Percentiles rank a stretch among this genome's conserved stretches.
Evolutionary conservation across 2,329 filamentous ascomycete genomes (phyloP).

Genomic region (Fusarium foetens): DNA sequence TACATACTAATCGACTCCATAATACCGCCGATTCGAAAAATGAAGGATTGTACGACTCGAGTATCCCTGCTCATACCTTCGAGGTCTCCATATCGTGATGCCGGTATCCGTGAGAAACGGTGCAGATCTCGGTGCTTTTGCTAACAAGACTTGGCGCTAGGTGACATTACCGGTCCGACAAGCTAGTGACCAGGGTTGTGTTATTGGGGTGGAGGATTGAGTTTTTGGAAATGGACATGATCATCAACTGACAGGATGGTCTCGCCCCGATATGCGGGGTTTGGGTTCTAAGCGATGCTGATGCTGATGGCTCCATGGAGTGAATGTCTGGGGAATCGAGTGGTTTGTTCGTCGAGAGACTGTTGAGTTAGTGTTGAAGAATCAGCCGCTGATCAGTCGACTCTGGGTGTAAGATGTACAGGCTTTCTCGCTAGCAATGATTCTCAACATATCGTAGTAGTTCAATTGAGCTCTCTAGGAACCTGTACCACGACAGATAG

Average conservation of each 20-base stretch:
- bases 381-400: slow-evolving; percentile 11
- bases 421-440: not conserved
- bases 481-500: accelerated
- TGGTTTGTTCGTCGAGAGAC: not conserved
- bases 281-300: not conserved
- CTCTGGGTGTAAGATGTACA: not conserved
- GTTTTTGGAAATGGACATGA: not conserved
- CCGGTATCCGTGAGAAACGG: slow-evolving; percentile 28
- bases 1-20: not conserved
- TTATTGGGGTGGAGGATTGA: not conserved
- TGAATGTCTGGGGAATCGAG: not conserved
- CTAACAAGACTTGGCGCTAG: slow-evolving; percentile 14
- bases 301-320: slow-evolving; percentile 4
- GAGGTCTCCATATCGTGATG: not conserved
- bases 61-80: not conserved
- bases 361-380: not conserved
- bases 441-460: not conserved
- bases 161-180: slow-evolving; percentile 21
- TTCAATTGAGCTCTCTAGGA: not conserved
- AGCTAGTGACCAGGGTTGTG: not conserved
- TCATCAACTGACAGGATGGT: slow-evolving; percentile 1
- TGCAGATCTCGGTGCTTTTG: slow-evolving; percentile 21
- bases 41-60: not conserved
- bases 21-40: slow-evolving; percentile 14
- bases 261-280: slow-evolving; percentile 19